These are phyloP conservation scores for Craterostigma plantagineum DNA, from an alignment of 257 asterid species.

Conservation along the genomic window DNA sequence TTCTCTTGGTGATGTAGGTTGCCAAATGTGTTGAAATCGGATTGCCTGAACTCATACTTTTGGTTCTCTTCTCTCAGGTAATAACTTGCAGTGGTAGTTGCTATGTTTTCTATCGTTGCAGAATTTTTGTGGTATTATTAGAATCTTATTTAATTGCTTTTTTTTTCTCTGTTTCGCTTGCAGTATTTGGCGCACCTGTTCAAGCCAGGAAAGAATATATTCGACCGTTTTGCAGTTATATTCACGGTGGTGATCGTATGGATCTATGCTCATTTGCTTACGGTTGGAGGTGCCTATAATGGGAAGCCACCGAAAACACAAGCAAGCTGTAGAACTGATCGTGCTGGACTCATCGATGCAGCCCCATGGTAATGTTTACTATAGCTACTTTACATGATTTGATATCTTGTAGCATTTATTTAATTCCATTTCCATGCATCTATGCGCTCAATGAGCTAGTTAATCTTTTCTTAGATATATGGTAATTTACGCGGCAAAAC, in stretches of 20 bases:
- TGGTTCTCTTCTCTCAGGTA: slow-evolving; percentile 57
- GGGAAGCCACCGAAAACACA: slow-evolving; percentile 70
- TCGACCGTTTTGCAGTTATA: slow-evolving; percentile 70
- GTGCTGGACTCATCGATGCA: slow-evolving; percentile 68
- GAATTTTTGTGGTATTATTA: not conserved
- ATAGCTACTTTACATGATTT: not conserved
- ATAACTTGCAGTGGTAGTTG: not conserved
- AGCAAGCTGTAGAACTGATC: slow-evolving; percentile 83
- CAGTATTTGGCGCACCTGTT: slow-evolving; percentile 52
- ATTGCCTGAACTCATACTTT: slow-evolving; percentile 42
- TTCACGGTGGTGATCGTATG: slow-evolving; percentile 71
- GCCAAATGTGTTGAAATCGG: slow-evolving; percentile 68
- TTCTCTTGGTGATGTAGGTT: slow-evolving; percentile 19
- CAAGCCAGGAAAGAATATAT: slow-evolving; percentile 49
- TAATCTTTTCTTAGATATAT: not conserved
- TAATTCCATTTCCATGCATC: too few species aligned
- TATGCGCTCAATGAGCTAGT: not conserved
- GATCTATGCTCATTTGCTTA: slow-evolving; percentile 78
- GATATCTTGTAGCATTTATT: not conserved
- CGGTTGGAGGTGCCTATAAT: slow-evolving; percentile 87
- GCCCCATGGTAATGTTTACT: slow-evolving; percentile 69
- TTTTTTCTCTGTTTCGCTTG: too few species aligned
- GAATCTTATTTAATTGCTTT: not conserved
- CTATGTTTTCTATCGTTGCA: not conserved
- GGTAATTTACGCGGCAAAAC: not conserved